Percentiles rank a stretch among this genome's conserved stretches.
phyloP scores from a whole-genome alignment of 2,329 filamentous ascomycete genomes.

The Berkeleyomyces basicola region DNA sequence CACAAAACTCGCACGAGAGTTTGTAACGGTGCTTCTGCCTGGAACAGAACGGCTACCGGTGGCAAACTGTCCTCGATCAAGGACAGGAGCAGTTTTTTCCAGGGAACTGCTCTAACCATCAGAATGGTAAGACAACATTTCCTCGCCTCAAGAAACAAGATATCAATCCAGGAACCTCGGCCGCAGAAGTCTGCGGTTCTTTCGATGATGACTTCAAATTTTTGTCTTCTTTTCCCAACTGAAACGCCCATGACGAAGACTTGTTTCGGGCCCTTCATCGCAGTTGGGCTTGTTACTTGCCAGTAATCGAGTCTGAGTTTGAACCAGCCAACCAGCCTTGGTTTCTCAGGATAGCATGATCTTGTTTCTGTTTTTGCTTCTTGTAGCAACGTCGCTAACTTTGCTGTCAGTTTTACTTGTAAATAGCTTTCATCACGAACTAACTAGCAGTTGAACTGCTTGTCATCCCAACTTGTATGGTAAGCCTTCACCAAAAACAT shows the following conservation, averaged over 20 bases:
- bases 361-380: constrained; percentile 14
- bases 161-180: not conserved
- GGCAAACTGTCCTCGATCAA: not conserved
- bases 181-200: constrained; percentile 13
- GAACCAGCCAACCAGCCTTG: constrained; percentile 13
- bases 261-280: constrained; percentile 44
- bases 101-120: not conserved
- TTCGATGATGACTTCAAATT: constrained; percentile 57
- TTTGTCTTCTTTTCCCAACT: constrained; percentile 74
- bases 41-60: not conserved
- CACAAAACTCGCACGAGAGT: not conserved
- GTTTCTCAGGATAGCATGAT: not conserved
- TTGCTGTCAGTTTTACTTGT: not conserved
- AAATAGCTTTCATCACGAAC: not conserved
- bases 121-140: not conserved
- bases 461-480: not conserved
- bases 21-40: not conserved
- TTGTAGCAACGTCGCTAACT: constrained; percentile 2
- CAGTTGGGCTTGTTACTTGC: constrained; percentile 62
- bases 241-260: constrained; percentile 77
- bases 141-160: not conserved
- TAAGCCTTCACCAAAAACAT: constrained; percentile 1
- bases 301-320: constrained; percentile 69
- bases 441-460: not conserved
- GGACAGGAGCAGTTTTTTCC: not conserved